Base-by-base conservation (phyloP, 1,139 yeast genomes). In the Yamadazyma epiphylla region DNA sequence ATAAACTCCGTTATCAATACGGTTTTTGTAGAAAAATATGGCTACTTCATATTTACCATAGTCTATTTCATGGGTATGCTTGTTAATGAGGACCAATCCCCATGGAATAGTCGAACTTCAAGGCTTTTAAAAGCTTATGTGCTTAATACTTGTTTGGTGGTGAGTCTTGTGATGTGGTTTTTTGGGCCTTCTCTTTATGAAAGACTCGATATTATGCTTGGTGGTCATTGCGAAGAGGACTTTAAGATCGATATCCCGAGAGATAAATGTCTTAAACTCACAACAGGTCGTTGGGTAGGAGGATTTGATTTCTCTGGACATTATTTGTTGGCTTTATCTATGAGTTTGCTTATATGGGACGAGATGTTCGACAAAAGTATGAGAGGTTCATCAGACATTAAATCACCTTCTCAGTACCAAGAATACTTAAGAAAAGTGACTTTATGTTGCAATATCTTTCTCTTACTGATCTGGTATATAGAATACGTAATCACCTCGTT, bases 301-400 rank as follows among this genome's bases (percentile, higher is more conserved):
- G 82, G 81, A 4, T 75, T 76, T 39, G 86, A 80, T 47, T 52
- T 72, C 1, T 77, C 85, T 16, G 86, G 88, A 0, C 88, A 80
- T 48, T 71, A 69, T 36, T 73, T 74, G 42, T 64, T 78, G 27
- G 42, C 78, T 3, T 52, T 68, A 2, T 69, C 76, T n/a, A 55
- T 72, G 25, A 66, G 77, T 33, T 43, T 73, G 36, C 51, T 74
- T 5, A 35, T 71, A 3, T 54, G 71, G 60, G 46, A 57, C 26
- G 74, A 65, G 34, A 31, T 64, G 25, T 30, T 35, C 26, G 34
- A 29, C 20, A 17, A 17, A 10, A 10, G 9, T 7, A 10, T 10
- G 9, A 10, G 14, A 12, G n/a, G 19, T 5, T 11, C 17, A 4
- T 19, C 17, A 21, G 17, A 23, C 8, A 22, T 24, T 17, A 11